These are phyloP conservation scores for Aspergillus fischeri DNA, from an alignment of 2,329 filamentous ascomycete genomes.

Conservation along the genomic window DNA sequence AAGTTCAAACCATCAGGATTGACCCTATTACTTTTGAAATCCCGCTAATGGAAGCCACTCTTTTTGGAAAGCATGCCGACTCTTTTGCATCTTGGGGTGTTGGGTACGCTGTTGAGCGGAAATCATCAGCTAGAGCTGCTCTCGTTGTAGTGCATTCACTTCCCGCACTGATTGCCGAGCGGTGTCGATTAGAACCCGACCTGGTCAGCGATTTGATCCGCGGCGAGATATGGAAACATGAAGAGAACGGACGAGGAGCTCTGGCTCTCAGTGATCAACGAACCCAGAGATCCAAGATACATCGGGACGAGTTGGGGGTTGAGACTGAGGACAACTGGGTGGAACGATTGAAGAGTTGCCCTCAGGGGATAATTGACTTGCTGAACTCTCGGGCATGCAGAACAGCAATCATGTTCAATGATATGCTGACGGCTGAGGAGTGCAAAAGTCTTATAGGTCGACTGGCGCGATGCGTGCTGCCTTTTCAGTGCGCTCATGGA, in stretches of 20 bases:
- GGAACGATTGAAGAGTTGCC: conserved; percentile 63
- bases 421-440: conserved; percentile 35
- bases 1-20: conserved; percentile 23
- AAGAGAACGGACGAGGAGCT: conserved; percentile 40
- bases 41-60: conserved; percentile 53
- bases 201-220: conserved; percentile 71
- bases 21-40: conserved; percentile 62
- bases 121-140: conserved; percentile 5
- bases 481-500: conserved; percentile 50
- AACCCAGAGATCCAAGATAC: conserved; percentile 1
- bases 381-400: conserved; percentile 48
- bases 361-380: conserved; percentile 66
- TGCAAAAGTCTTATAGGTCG: conserved; percentile 35
- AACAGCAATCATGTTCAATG: conserved; percentile 51
- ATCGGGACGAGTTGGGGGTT: neutral
- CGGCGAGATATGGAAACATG: conserved; percentile 65
- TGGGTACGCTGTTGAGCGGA: conserved; percentile 49
- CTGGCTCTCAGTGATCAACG: neutral
- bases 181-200: conserved; percentile 68
- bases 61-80: conserved; percentile 52
- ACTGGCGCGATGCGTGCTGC: conserved; percentile 42
- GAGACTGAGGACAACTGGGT: conserved; percentile 48
- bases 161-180: conserved; percentile 68
- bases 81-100: conserved; percentile 75
- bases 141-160: conserved; percentile 54